phyloP scores from a whole-genome alignment of 2,329 filamentous ascomycete genomes.

The Colletotrichum spaethianum region DNA sequence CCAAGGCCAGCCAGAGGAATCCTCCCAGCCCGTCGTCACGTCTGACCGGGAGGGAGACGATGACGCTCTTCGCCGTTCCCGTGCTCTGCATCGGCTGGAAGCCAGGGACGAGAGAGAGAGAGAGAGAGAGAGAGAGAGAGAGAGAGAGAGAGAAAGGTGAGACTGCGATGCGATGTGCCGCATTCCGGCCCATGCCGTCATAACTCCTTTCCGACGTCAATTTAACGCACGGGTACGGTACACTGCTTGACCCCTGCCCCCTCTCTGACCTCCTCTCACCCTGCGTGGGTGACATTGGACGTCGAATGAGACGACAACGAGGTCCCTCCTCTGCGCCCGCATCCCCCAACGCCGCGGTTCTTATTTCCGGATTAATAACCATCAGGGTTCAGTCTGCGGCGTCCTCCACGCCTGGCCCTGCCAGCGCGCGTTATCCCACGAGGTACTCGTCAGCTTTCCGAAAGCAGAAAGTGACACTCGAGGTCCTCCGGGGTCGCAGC shows the following conservation, averaged over 20 bases:
- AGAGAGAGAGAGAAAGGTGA: neutral
- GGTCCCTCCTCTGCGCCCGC: neutral
- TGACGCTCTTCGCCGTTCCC: neutral
- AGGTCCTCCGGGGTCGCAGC: neutral
- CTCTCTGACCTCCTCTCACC: neutral
- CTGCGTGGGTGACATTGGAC: neutral
- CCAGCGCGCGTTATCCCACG: neutral
- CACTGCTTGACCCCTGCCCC: neutral
- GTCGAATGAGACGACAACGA: neutral
- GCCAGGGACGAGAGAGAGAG: neutral
- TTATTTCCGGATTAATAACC: neutral
- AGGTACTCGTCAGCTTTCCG: neutral
- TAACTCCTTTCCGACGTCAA: neutral
- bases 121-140: too few species aligned
- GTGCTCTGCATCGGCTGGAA: neutral
- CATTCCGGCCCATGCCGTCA: slow-evolving; percentile 11
- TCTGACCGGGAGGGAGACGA: neutral
- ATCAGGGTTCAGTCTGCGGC: neutral
- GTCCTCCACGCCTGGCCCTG: neutral
- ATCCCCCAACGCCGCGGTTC: neutral
- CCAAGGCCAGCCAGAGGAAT: neutral
- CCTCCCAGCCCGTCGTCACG: neutral
- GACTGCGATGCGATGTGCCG: slow-evolving; percentile 8
- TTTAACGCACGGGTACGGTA: slow-evolving; percentile 18
- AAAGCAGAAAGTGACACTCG: slow-evolving; percentile 29